Evolutionary conservation across 768 basidiomycete genomes (phyloP).

Genomic region (Sarcodon aspratus): DNA sequence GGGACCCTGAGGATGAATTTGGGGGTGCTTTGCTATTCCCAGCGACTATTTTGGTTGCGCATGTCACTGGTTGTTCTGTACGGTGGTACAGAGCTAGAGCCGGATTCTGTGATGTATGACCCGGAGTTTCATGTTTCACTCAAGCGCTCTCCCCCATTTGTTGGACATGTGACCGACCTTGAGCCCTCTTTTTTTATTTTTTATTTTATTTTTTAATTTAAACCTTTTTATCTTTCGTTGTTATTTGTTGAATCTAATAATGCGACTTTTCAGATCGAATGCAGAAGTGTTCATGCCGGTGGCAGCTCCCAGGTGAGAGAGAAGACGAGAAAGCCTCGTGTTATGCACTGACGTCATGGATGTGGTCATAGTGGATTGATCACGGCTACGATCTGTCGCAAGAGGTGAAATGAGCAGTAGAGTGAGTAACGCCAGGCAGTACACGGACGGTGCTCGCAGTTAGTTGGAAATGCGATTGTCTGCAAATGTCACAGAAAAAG

Average conservation of each 20-base stretch:
- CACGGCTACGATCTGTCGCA: constrained; percentile 43
- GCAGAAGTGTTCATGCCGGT: constrained; percentile 87
- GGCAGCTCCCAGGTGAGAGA: constrained; percentile 65
- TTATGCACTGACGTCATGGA: background rate
- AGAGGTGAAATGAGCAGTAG: constrained; percentile 12
- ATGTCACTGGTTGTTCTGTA: constrained; percentile 2
- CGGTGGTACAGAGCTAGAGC: background rate
- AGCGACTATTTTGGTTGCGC: background rate
- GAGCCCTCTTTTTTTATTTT: no score
- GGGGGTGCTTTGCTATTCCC: no score
- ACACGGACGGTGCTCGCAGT: background rate
- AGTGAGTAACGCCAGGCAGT: background rate
- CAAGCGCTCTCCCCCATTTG: background rate
- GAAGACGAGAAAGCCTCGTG: background rate
- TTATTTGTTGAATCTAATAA: background rate
- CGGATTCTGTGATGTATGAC: background rate
- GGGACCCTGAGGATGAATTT: background rate
- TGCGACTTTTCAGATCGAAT: constrained; percentile 34
- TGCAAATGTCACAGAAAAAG: background rate
- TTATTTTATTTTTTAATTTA: background rate
- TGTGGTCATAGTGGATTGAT: constrained; percentile 38
- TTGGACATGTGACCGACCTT: no score
- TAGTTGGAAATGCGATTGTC: background rate
- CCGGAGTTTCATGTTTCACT: background rate
- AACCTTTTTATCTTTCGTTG: background rate